Percentiles rank a stretch among this genome's conserved stretches.
Conservation (phyloP, 306 rosid species). For the Clitoria ternatea region DNA sequence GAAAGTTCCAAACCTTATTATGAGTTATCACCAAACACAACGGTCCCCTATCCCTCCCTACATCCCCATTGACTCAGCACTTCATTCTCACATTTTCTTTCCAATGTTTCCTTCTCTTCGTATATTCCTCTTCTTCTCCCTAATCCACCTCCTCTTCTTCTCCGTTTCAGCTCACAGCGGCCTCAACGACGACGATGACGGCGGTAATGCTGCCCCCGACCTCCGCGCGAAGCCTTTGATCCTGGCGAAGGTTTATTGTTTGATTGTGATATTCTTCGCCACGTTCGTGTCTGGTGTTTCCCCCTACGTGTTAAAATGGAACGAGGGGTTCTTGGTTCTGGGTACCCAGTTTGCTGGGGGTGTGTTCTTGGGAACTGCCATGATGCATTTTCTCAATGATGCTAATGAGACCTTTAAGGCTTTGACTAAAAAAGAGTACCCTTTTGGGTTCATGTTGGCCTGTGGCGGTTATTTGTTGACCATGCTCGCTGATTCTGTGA, state of each 20-base stretch:
- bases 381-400: slow-evolving; percentile 79
- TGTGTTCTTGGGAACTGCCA: slow-evolving; percentile 70
- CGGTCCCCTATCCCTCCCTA: background rate
- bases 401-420: slow-evolving; percentile 54
- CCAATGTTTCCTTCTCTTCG: slow-evolving; percentile 20
- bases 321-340: slow-evolving; percentile 55
- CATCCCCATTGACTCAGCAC: background rate
- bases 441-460: slow-evolving; percentile 72
- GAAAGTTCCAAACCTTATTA: background rate
- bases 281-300: slow-evolving; percentile 62
- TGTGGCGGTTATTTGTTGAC: slow-evolving; percentile 63
- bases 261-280: slow-evolving; percentile 48
- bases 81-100: background rate
- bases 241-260: slow-evolving; percentile 52
- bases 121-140: background rate
- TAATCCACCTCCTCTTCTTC: slow-evolving; percentile 34
- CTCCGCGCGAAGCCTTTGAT: slow-evolving; percentile 52
- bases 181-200: slow-evolving; percentile 15
- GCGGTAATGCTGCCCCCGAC: background rate
- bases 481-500: slow-evolving; percentile 55
- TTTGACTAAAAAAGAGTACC: slow-evolving; percentile 51
- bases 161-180: slow-evolving; percentile 52
- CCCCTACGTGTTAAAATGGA: slow-evolving; percentile 65
- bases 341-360: slow-evolving; percentile 85
- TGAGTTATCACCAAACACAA: background rate